phyloP scores from a whole-genome alignment of 306 rosid species.

The Pterocarpus santalinus region DNA sequence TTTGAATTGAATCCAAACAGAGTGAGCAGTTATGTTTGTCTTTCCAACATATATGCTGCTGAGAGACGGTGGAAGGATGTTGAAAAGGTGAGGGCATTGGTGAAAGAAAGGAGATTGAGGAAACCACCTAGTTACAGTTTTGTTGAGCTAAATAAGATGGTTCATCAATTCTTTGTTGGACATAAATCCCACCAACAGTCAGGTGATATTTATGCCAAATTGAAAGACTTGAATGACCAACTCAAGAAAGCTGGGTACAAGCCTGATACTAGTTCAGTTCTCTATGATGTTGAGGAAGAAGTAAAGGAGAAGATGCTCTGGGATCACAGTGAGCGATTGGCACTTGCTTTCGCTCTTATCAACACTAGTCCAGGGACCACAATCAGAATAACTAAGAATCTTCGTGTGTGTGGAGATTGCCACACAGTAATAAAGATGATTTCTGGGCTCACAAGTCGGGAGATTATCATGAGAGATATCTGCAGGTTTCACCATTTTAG shows the following conservation, averaged over 20 bases:
- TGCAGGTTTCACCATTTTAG: conserved; percentile 67
- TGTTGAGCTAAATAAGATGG: conserved; percentile 64
- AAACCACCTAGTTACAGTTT: conserved; percentile 68
- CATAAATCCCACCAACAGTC: conserved; percentile 63
- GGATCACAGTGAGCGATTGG: conserved; percentile 69
- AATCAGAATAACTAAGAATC: conserved; percentile 73
- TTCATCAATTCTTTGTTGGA: conserved; percentile 69
- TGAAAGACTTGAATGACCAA: conserved; percentile 56
- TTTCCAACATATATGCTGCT: conserved; percentile 74
- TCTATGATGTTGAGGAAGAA: conserved; percentile 67
- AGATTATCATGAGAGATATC: conserved; percentile 69
- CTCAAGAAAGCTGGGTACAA: conserved; percentile 67
- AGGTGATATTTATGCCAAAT: conserved; percentile 55
- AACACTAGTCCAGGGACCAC: conserved; percentile 57
- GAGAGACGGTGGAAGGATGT: conserved; percentile 69
- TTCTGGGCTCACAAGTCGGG: conserved; percentile 55
- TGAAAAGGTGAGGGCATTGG: conserved; percentile 59
- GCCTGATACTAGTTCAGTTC: conserved; percentile 70
- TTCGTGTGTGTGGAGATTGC: conserved; percentile 67
- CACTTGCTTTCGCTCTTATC: conserved; percentile 67
- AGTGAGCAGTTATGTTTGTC: conserved; percentile 69
- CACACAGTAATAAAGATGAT: conserved; percentile 65
- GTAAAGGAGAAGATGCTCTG: conserved; percentile 73
- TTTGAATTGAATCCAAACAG: conserved; percentile 62
- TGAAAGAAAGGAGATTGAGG: conserved; percentile 56